Conservation (phyloP, 2,329 filamentous ascomycete species). For the Exophiala viscosa region DNA sequence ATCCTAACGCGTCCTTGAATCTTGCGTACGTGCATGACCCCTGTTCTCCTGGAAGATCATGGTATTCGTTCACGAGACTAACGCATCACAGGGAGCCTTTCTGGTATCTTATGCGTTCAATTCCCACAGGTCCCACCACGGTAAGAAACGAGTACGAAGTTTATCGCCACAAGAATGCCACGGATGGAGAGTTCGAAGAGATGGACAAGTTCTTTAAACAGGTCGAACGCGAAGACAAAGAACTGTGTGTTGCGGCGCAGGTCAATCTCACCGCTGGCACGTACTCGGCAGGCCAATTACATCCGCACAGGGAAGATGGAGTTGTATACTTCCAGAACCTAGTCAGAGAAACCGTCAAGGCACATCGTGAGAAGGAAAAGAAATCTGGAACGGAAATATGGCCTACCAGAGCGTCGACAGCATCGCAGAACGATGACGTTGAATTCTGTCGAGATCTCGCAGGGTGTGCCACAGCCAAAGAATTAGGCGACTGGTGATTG, state of each 20-base stretch:
- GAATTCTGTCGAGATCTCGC: too few relatives aligned
- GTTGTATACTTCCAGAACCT: constrained; percentile 55
- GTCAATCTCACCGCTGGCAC: constrained; percentile 58
- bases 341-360: constrained; percentile 48
- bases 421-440: not conserved
- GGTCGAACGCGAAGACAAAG: constrained; percentile 62
- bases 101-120: constrained; percentile 15
- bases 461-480: too few relatives aligned
- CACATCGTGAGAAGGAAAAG: constrained; percentile 46
- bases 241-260: constrained; percentile 56
- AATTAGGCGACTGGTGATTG: too few relatives aligned
- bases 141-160: constrained; percentile 60
- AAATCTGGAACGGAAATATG: constrained; percentile 6
- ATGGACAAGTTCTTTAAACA: constrained; percentile 60
- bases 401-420: constrained; percentile 25
- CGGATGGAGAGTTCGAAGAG: constrained; percentile 54
- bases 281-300: constrained; percentile 59
- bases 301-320: constrained; percentile 51
- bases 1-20: constrained; percentile 17
- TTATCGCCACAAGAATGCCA: constrained; percentile 58
- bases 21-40: constrained; percentile 10
- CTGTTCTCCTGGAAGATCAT: not conserved
- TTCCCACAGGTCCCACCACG: constrained; percentile 36
- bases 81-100: constrained; percentile 7
- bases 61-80: not conserved